phyloP scores from a whole-genome alignment of 2,329 filamentous ascomycete species.

The Albophoma yamanashiensis region DNA sequence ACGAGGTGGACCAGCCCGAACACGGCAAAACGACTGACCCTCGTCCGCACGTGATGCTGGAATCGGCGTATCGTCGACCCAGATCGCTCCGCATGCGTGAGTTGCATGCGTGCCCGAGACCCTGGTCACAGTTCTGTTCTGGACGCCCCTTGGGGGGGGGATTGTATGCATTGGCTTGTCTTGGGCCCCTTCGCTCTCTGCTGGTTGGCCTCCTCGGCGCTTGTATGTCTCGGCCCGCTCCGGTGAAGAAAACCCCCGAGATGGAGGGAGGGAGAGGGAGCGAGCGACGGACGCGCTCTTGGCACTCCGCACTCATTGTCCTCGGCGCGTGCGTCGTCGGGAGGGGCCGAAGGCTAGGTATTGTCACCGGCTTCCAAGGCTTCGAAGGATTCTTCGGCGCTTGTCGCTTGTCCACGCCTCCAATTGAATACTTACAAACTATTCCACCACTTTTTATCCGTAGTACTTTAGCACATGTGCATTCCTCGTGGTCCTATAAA shows the following conservation, averaged over 20 bases:
- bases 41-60: slow-evolving; percentile 14
- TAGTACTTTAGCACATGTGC: neutral
- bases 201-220: slow-evolving; percentile 4
- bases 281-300: neutral
- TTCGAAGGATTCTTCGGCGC: neutral
- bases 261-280: neutral
- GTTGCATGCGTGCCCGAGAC: slow-evolving; percentile 2
- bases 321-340: neutral
- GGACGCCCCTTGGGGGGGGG: slow-evolving; percentile 1
- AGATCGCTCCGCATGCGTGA: slow-evolving; percentile 7
- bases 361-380: neutral
- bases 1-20: slow-evolving; percentile 15
- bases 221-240: slow-evolving; percentile 7
- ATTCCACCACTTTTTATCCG: neutral
- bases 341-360: neutral
- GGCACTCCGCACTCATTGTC: neutral
- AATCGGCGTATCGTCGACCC: slow-evolving; percentile 5
- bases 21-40: slow-evolving; percentile 12
- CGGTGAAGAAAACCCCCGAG: neutral
- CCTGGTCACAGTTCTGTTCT: neutral
- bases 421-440: neutral
- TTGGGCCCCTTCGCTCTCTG: neutral
- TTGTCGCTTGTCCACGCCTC: neutral
- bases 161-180: slow-evolving; percentile 1
- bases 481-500: neutral